Conservation (phyloP, 768 basidiomycete species). For the Psilocybe subaeruginosa region DNA sequence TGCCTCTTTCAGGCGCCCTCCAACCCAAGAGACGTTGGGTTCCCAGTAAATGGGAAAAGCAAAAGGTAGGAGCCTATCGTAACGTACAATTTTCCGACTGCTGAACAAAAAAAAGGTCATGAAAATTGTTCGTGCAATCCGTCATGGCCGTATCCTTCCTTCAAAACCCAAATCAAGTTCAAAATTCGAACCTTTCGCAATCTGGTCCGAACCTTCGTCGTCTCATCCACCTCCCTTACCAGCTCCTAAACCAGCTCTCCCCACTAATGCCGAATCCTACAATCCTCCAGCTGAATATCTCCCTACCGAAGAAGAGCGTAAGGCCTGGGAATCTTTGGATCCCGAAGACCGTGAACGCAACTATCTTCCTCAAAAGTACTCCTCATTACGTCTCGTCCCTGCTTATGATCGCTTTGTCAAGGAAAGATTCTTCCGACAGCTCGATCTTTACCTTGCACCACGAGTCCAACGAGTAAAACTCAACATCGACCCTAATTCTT, state of each 20-base stretch:
- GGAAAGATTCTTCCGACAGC: constrained; percentile 89
- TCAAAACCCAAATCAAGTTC: constrained; percentile 81
- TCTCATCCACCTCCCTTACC: constrained; percentile 85
- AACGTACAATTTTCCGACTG: neutral
- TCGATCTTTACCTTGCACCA: constrained; percentile 96
- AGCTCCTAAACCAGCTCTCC: constrained; percentile 88
- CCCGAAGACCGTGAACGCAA: constrained; percentile 89
- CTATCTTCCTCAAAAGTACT: constrained; percentile 86
- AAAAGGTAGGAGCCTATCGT: constrained; percentile 71
- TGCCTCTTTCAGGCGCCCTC: constrained; percentile 89
- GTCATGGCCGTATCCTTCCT: constrained; percentile 91
- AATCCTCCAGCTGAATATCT: constrained; percentile 98
- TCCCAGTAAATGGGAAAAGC: constrained; percentile 99
- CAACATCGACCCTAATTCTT: constrained; percentile 87
- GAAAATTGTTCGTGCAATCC: constrained; percentile 99
- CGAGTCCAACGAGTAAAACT: constrained; percentile 85
- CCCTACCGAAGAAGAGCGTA: constrained; percentile 78
- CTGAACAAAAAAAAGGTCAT: constrained; percentile 68
- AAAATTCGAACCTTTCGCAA: constrained; percentile 76
- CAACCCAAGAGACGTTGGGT: constrained; percentile 97
- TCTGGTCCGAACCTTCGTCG: constrained; percentile 86
- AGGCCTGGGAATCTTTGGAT: constrained; percentile 82
- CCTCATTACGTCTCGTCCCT: constrained; percentile 86
- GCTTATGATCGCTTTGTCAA: constrained; percentile 92
- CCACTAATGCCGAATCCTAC: constrained; percentile 95